Conservation (phyloP, 1,284 basidiomycete genomes). For the Erythrobasidium hasegawianum region DNA sequence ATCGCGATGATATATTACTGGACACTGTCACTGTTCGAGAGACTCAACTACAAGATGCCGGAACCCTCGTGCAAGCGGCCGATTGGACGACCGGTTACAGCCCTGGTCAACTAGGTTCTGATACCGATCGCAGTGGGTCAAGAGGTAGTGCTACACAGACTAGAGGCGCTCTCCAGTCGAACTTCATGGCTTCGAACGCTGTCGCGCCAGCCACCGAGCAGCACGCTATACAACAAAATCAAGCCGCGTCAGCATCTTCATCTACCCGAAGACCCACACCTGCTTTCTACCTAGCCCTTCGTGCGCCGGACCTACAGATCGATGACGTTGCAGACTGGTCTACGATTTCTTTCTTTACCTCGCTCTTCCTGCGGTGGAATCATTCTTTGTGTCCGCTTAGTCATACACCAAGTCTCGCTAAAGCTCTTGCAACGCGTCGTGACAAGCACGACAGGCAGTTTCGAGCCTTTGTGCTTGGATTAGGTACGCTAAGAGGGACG, state of each 20-base stretch:
- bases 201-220: not conserved
- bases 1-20: too few relatives aligned
- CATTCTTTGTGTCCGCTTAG: conserved; percentile 41
- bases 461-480: conserved; percentile 37
- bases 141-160: not conserved
- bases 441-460: conserved; percentile 38
- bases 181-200: not conserved
- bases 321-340: conserved; percentile 40
- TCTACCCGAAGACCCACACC: not conserved
- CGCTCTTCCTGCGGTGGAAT: conserved; percentile 37
- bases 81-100: not conserved
- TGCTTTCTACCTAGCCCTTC: conserved; percentile 12
- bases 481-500: conserved; percentile 35
- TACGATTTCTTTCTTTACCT: conserved; percentile 37
- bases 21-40: too few relatives aligned
- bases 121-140: not conserved
- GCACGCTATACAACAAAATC: not conserved
- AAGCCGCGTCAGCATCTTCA: not conserved
- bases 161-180: not conserved
- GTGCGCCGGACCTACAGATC: conserved; percentile 25
- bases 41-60: not conserved
- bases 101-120: not conserved
- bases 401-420: conserved; percentile 39
- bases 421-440: conserved; percentile 34
- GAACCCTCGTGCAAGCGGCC: not conserved